These are phyloP conservation scores for Penicillium sp. DNA, from an alignment of 2,329 filamentous ascomycete species.

Conservation along the genomic window DNA sequence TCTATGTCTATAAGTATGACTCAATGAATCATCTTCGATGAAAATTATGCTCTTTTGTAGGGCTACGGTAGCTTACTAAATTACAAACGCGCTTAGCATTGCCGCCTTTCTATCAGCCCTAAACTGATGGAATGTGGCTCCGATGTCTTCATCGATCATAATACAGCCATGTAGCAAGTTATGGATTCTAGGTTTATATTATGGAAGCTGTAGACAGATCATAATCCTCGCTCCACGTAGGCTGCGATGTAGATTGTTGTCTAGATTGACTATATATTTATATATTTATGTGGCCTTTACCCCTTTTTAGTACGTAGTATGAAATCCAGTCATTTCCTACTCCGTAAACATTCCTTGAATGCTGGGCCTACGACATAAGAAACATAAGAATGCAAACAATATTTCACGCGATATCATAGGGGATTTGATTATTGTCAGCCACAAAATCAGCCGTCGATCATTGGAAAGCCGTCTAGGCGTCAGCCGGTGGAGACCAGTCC, in stretches of 20 bases:
- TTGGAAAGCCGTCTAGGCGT: background rate
- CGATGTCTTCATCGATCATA: background rate
- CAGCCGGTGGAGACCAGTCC: background rate
- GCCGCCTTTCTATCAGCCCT: background rate
- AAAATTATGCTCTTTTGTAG: background rate
- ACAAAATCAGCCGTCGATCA: background rate
- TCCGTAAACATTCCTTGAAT: background rate
- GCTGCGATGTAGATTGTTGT: background rate
- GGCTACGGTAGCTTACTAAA: background rate
- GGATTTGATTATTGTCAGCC: background rate
- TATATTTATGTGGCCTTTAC: background rate
- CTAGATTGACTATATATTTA: too few relatives aligned
- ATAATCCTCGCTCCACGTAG: background rate
- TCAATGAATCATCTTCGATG: conserved; percentile 8
- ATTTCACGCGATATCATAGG: background rate
- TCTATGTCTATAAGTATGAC: conserved; percentile 24
- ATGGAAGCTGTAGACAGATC: background rate
- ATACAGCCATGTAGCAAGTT: background rate
- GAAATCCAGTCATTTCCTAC: background rate
- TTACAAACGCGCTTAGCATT: too few relatives aligned
- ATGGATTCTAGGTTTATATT: background rate
- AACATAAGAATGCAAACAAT: background rate
- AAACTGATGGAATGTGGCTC: too few relatives aligned
- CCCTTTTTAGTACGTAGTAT: too few relatives aligned
- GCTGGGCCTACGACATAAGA: background rate